phyloP scores from a whole-genome alignment of 441 rosid genomes.

The Macaranga tanarius region DNA sequence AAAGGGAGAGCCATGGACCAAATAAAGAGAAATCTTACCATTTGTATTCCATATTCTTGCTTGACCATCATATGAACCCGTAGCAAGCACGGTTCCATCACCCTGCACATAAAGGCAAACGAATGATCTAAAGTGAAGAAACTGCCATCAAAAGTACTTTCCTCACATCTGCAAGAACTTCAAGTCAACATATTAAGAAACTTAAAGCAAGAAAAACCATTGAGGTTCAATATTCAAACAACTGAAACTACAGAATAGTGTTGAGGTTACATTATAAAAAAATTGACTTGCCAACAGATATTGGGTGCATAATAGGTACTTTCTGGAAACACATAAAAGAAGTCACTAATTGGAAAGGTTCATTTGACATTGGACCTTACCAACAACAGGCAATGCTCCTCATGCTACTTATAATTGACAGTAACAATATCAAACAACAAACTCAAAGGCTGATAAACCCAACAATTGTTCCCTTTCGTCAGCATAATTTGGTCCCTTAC shows the following conservation, averaged over 20 bases:
- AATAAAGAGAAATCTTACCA: constrained; percentile 46
- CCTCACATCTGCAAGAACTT: constrained; percentile 3
- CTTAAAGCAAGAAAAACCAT: not conserved
- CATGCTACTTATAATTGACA: not conserved
- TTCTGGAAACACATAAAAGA: not conserved
- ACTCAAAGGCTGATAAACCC: not conserved
- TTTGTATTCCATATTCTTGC: constrained; percentile 90
- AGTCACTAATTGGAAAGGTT: not conserved
- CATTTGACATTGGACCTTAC: not conserved
- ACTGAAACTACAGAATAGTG: not conserved
- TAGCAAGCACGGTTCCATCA: constrained; percentile 94
- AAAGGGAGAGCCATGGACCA: constrained; percentile 8
- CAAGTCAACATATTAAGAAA: constrained; percentile 2
- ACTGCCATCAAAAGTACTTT: constrained; percentile 4
- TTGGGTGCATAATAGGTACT: not conserved
- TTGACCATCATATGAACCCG: constrained; percentile 98
- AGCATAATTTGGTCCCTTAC: not conserved
- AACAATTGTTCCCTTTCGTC: not conserved
- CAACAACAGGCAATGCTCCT: not conserved
- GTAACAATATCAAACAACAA: not conserved
- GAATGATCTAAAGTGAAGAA: constrained; percentile 1
- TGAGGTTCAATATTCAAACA: not conserved
- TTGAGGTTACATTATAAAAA: not conserved
- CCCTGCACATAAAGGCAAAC: constrained; percentile 50
- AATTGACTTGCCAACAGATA: not conserved